Percentiles rank a stretch among this genome's conserved stretches.
These are phyloP conservation scores for Penicillium sp. DNA, from an alignment of 2,329 filamentous ascomycete genomes.

Conservation along the genomic window DNA sequence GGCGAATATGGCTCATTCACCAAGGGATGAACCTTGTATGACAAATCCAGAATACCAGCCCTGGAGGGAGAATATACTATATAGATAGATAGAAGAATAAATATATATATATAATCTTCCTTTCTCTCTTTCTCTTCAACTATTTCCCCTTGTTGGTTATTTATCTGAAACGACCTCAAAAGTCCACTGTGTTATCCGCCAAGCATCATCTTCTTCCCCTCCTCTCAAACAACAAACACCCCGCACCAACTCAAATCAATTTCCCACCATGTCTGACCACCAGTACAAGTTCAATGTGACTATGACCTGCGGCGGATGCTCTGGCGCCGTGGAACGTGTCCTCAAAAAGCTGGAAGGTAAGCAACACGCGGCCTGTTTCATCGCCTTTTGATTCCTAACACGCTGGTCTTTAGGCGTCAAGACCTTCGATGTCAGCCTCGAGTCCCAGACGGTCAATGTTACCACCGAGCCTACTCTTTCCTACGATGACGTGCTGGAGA, in stretches of 20 bases:
- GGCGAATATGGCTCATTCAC: conserved; percentile 20
- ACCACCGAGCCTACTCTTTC: conserved; percentile 66
- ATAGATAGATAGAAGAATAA: background rate
- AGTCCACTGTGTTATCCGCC: background rate
- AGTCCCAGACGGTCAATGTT: conserved; percentile 78
- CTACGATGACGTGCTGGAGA: conserved; percentile 79
- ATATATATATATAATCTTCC: background rate
- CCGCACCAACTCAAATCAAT: conserved; percentile 5
- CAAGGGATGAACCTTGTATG: conserved; percentile 11
- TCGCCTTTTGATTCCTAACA: background rate
- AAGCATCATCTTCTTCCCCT: conserved; percentile 1
- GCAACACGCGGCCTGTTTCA: conserved; percentile 28
- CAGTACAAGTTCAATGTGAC: conserved; percentile 92
- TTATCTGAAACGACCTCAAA: background rate
- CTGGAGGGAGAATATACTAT: background rate
- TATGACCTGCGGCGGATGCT: conserved; percentile 97
- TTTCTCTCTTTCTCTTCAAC: background rate
- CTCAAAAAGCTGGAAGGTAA: conserved; percentile 87
- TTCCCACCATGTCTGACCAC: conserved; percentile 69
- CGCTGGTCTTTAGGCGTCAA: conserved; percentile 66
- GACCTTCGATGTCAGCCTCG: conserved; percentile 81
- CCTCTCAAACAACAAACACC: background rate
- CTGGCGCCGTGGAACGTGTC: conserved; percentile 85
- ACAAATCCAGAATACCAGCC: conserved; percentile 8
- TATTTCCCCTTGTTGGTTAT: background rate